These are phyloP conservation scores for Agrostemma githago DNA, from an alignment of 148 eudicot species.

Conservation along the genomic window DNA sequence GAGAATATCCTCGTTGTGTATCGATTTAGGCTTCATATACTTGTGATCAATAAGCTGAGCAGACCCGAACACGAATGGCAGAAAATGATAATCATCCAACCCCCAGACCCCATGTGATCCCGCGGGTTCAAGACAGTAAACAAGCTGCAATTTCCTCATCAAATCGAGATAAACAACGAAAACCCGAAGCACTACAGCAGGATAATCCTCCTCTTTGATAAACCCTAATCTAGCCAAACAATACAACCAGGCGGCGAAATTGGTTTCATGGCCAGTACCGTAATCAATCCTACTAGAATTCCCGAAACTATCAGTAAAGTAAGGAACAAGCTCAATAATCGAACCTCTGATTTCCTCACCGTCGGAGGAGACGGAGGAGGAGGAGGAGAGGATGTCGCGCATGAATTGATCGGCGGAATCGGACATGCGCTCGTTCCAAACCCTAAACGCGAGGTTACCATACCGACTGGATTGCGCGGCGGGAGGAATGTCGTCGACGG, in stretches of 20 bases:
- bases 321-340: slow-evolving; percentile 51
- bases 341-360: slow-evolving; percentile 33
- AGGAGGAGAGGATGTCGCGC: slow-evolving; percentile 28
- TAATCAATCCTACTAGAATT: slow-evolving; percentile 71
- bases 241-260: slow-evolving; percentile 90
- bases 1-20: slow-evolving; percentile 80
- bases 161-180: slow-evolving; percentile 71
- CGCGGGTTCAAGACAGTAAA: slow-evolving; percentile 79
- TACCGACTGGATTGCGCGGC: slow-evolving; percentile 48
- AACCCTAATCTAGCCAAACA: slow-evolving; percentile 69
- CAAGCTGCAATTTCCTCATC: slow-evolving; percentile 82
- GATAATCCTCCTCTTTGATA: slow-evolving; percentile 75
- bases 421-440: slow-evolving; percentile 55
- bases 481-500: slow-evolving; percentile 64
- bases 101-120: slow-evolving; percentile 99
- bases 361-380: neutral
- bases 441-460: slow-evolving; percentile 59
- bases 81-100: slow-evolving; percentile 86
- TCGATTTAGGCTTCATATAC: slow-evolving; percentile 96
- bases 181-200: slow-evolving; percentile 66
- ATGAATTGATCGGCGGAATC: slow-evolving; percentile 38
- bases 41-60: slow-evolving; percentile 91
- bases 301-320: slow-evolving; percentile 78
- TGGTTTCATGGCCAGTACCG: slow-evolving; percentile 89
- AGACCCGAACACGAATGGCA: slow-evolving; percentile 83